Evolutionary conservation across 2,329 filamentous ascomycete genomes (phyloP).

Genomic region (Xylaria sp.): DNA sequence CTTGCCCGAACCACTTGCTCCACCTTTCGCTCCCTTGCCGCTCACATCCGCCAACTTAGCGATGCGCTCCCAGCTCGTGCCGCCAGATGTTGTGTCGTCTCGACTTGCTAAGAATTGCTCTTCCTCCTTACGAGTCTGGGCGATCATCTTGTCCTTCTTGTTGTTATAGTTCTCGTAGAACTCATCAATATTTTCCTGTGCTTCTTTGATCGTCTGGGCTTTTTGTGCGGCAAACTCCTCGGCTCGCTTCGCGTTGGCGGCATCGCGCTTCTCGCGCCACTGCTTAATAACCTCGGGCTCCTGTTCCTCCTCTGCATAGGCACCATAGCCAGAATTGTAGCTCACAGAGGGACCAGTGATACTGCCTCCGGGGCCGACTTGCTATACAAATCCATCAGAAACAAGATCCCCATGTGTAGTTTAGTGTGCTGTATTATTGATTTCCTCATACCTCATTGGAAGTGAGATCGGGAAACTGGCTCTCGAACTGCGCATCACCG

Average conservation of each 20-base stretch:
- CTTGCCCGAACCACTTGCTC: conserved; percentile 91
- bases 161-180: conserved; percentile 99
- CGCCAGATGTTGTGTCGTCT: conserved; percentile 92
- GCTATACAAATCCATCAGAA: conserved; percentile 57
- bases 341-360: conserved; percentile 79
- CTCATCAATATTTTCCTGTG: conserved; percentile 94
- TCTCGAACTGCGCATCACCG: conserved; percentile 74
- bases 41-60: conserved; percentile 97
- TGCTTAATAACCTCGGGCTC: conserved; percentile 89
- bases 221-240: conserved; percentile 86
- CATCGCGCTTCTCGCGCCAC: conserved; percentile 92
- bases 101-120: conserved; percentile 90
- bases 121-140: conserved; percentile 89
- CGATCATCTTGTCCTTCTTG: conserved; percentile 93
- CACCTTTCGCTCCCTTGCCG: conserved; percentile 89
- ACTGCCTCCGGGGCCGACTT: conserved; percentile 78
- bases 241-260: conserved; percentile 83
- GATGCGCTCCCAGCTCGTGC: conserved; percentile 98
- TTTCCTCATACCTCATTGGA: conserved; percentile 71
- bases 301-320: conserved; percentile 73
- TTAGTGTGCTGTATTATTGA: neutral
- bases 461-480: conserved; percentile 86
- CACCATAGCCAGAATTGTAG: conserved; percentile 71
- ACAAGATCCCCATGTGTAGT: neutral
- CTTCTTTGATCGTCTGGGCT: conserved; percentile 85